phyloP scores from a whole-genome alignment of 2,329 filamentous ascomycete species.

The Pseudocercospora crystallina region DNA sequence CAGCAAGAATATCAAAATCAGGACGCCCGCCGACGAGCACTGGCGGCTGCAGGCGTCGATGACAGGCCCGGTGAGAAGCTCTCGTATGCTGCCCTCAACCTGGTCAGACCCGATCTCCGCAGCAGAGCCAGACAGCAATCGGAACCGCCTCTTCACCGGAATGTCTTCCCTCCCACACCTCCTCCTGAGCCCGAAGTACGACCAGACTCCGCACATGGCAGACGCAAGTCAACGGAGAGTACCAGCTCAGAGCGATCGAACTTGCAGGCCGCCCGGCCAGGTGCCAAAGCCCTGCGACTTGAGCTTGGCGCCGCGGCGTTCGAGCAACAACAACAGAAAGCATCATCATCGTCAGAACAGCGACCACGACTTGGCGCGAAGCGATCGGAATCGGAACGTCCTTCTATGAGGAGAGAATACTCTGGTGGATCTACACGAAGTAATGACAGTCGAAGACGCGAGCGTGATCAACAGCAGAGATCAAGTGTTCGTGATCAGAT shows the following conservation, averaged over 20 bases:
- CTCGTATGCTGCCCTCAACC: constrained; percentile 87
- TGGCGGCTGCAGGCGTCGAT: constrained; percentile 60
- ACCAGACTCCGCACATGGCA: constrained; percentile 27
- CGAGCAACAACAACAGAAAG: constrained; percentile 35
- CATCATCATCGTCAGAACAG: constrained; percentile 10
- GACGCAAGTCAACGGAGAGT: constrained; percentile 42
- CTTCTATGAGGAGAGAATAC: constrained; percentile 37
- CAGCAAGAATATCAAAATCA: constrained; percentile 41
- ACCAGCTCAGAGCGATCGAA: constrained; percentile 44
- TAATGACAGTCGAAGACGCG: constrained; percentile 22
- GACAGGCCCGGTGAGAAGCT: constrained; percentile 81
- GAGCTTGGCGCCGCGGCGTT: constrained; percentile 52
- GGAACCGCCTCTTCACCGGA: constrained; percentile 74
- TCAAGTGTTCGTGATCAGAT: constrained; percentile 53
- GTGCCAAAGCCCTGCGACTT: constrained; percentile 48
- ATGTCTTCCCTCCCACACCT: constrained; percentile 95
- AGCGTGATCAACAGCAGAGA: constrained; percentile 52
- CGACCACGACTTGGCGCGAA: constrained; percentile 39
- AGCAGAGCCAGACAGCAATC: constrained; percentile 77
- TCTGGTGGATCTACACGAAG: constrained; percentile 28
- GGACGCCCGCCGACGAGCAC: constrained; percentile 32
- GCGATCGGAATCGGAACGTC: constrained; percentile 47
- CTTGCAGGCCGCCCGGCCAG: constrained; percentile 41
- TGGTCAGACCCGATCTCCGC: constrained; percentile 81
- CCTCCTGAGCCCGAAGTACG: constrained; percentile 76